phyloP scores from a whole-genome alignment of 148 eudicot species.

The Polygonum maritimum region DNA sequence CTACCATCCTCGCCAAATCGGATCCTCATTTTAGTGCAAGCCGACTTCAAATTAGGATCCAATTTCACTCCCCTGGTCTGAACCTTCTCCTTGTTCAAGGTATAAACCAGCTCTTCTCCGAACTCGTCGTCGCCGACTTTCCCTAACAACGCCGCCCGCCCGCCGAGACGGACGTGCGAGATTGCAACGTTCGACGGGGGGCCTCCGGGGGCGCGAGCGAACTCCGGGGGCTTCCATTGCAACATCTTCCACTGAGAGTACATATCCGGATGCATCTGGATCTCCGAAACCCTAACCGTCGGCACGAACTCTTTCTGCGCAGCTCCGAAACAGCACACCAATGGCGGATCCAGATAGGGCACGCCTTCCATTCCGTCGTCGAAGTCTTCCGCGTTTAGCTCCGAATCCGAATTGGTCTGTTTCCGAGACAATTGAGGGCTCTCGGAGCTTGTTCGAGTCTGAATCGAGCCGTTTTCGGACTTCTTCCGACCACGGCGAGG shows the following conservation, averaged over 20 bases:
- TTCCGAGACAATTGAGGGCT: no score
- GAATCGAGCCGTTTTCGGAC: no score
- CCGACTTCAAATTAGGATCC: slow-evolving; percentile 44
- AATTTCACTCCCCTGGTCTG: slow-evolving; percentile 64
- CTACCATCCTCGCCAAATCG: slow-evolving; percentile 53
- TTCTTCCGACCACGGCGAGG: not conserved
- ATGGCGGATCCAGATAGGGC: slow-evolving; percentile 61
- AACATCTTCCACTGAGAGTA: slow-evolving; percentile 87
- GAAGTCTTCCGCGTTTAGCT: slow-evolving; percentile 16
- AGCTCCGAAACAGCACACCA: slow-evolving; percentile 84
- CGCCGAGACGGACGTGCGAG: slow-evolving; percentile 73
- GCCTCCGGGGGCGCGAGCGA: slow-evolving; percentile 71
- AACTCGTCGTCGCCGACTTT: slow-evolving; percentile 73
- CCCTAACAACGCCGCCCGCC: slow-evolving; percentile 77
- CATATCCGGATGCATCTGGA: slow-evolving; percentile 72
- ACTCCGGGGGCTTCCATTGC: slow-evolving; percentile 94
- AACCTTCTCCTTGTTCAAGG: slow-evolving; percentile 75
- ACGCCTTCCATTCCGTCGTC: slow-evolving; percentile 53
- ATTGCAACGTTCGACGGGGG: slow-evolving; percentile 80
- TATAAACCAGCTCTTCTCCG: slow-evolving; percentile 59
- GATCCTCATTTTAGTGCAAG: slow-evolving; percentile 53
- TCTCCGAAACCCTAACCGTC: slow-evolving; percentile 54
- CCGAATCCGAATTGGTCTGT: not conserved
- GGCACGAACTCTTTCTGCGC: slow-evolving; percentile 81
- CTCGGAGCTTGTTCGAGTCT: no score